A percentile compares a stretch with the other conserved stretches of the same genome.
These are phyloP conservation scores for Pisolithus sp. DNA, from an alignment of 768 basidiomycete genomes.

Conservation along the genomic window DNA sequence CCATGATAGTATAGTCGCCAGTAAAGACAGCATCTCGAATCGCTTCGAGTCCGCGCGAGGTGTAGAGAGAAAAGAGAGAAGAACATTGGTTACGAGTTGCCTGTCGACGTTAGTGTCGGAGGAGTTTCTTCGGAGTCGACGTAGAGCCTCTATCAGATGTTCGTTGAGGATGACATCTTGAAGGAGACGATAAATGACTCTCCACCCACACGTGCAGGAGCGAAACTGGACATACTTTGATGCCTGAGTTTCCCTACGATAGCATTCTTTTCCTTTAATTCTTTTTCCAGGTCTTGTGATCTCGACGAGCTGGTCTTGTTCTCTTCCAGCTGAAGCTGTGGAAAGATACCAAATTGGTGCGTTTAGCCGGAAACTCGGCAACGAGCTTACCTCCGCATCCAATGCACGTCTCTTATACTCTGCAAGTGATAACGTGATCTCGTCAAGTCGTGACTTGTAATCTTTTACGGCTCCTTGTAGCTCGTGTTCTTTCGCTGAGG, in stretches of 20 bases:
- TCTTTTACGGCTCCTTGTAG: slow-evolving; percentile 79
- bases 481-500: slow-evolving; percentile 83
- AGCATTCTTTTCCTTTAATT: slow-evolving; percentile 93
- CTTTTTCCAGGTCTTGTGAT: slow-evolving; percentile 73
- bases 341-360: not conserved
- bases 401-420: slow-evolving; percentile 86
- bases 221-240: slow-evolving; percentile 54
- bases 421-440: slow-evolving; percentile 70
- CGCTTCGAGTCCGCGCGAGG: slow-evolving; percentile 90
- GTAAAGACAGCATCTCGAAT: slow-evolving; percentile 90
- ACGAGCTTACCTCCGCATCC: slow-evolving; percentile 68
- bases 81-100: slow-evolving; percentile 88
- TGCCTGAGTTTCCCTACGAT: slow-evolving; percentile 93
- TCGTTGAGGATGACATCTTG: slow-evolving; percentile 95
- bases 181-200: not conserved
- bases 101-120: slow-evolving; percentile 87
- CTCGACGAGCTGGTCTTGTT: slow-evolving; percentile 57
- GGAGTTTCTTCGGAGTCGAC: slow-evolving; percentile 80
- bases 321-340: slow-evolving; percentile 70
- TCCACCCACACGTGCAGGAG: not conserved
- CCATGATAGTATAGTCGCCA: slow-evolving; percentile 91
- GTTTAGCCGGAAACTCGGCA: not conserved
- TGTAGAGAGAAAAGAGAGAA: slow-evolving; percentile 84
- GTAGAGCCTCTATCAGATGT: slow-evolving; percentile 95
- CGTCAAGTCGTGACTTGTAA: slow-evolving; percentile 66